Conservation (phyloP, 805 yeast genomes). For the Ogataea salicorniae region DNA sequence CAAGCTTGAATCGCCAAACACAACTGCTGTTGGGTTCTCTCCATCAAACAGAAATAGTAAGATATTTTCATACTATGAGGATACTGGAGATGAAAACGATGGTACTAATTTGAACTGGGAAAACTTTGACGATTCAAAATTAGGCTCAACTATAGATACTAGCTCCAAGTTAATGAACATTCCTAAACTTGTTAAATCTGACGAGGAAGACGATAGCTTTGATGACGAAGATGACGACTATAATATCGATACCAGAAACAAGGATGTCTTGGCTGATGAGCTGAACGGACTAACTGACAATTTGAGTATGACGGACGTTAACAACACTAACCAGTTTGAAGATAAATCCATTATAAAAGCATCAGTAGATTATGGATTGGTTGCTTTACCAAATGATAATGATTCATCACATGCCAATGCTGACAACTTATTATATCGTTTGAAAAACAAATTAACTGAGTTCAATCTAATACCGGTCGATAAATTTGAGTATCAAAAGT, state of each 20-base stretch:
- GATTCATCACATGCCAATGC: conserved; percentile 1
- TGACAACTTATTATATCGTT: conserved; percentile 7
- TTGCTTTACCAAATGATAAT: conserved; percentile 25
- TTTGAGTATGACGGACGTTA: conserved; percentile 7
- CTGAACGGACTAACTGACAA: conserved; percentile 13
- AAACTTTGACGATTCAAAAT: conserved; percentile 16
- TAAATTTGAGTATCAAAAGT: conserved; percentile 16
- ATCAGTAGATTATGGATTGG: conserved; percentile 21
- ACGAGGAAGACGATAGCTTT: conserved; percentile 15
- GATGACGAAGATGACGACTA: conserved; percentile 13
- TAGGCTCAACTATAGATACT: not conserved
- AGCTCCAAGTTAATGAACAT: conserved; percentile 15
- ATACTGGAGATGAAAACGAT: conserved; percentile 18
- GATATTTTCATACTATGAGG: conserved; percentile 16
- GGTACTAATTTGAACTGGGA: conserved; percentile 19
- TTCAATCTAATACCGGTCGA: conserved; percentile 17
- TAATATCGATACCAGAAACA: conserved; percentile 2
- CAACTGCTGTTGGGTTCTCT: conserved; percentile 9
- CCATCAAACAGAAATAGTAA: conserved; percentile 15
- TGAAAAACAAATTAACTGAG: conserved; percentile 12
- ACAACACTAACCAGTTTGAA: conserved; percentile 20
- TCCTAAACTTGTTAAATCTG: conserved; percentile 15
- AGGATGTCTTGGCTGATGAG: conserved; percentile 16
- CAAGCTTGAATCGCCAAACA: conserved; percentile 3
- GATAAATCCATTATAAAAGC: conserved; percentile 20